Base-by-base conservation (phyloP, 345 rosid genomes). In the Mangifera indica region DNA sequence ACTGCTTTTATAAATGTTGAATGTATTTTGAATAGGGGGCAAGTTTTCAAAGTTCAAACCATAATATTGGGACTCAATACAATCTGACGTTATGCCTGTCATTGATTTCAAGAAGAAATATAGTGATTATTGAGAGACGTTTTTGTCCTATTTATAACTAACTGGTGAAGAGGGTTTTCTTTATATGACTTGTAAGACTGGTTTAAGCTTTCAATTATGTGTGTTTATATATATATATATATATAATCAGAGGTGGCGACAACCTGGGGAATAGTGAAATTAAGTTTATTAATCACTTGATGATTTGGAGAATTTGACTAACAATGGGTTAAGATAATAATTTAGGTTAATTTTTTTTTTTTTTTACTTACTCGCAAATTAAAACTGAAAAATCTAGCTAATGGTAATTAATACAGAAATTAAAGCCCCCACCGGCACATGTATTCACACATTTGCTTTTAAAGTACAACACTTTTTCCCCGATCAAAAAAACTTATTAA, bases 31-130 rank as follows among this genome's bases (percentile, higher is more conserved):
- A 88, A 83, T 60, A 37, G 88, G 84, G 71, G 67, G 83, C 93
- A 86, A 37, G n/a, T 74, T 63, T 89, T 89, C 93, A 82, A 86
- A 89, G 88, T 85, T 84, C 76, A 79, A 82, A 79, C 91, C 93
- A 63, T 70, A 81, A 86, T 81, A 83, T 76, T 66, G 20, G 91
- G 84, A 58, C 63, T 48, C 62, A 66, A 53, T 29, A 24, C 18
- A 51, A 55, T 37, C 40, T 49, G 78, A 67, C 73, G 70, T 77
- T 69, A 20, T 37, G 60, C 54, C 22, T 60, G 76, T 80, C 82
- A 80, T 69, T 37, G 42, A 37, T 37, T 70, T 73, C 63, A 67
- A 73, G 29, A 74, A 44, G 62, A 65, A 69, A 74, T 58, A 34
- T 51, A 44, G 55, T 70, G 72, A 73, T 49, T 49, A 37, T 6